These are phyloP conservation scores for Iris macrosiphon DNA, from an alignment of 106 monocot species.

Conservation along the genomic window DNA sequence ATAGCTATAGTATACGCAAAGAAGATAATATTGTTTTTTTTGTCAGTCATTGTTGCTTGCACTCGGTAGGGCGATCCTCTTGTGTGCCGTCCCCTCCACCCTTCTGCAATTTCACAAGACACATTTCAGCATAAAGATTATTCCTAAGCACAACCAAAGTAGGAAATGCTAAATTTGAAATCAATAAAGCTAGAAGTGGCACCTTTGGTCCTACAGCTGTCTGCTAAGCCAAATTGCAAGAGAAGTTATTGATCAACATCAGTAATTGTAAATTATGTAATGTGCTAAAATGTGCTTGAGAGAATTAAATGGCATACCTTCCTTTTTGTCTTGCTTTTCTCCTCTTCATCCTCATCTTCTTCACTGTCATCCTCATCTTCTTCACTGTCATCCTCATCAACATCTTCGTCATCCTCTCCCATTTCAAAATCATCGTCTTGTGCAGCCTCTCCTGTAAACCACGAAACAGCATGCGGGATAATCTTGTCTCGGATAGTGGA, in stretches of 20 bases:
- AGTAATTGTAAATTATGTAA: no score
- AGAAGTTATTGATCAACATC: no score
- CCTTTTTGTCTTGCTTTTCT: constrained; percentile 17
- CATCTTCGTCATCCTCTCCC: constrained; percentile 27
- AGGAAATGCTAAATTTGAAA: no score
- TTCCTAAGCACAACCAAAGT: no score
- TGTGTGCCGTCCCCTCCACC: neutral
- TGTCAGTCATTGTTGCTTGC: constrained; percentile 11
- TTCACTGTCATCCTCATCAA: constrained; percentile 23
- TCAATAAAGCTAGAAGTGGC: no score
- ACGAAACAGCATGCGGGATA: constrained; percentile 78
- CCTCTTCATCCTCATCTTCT: constrained; percentile 32
- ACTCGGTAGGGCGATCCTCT: constrained; percentile 6
- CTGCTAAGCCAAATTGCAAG: no score
- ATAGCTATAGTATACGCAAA: no score
- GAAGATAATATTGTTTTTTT: no score
- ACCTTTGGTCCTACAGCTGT: no score
- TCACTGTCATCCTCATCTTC: constrained; percentile 37
- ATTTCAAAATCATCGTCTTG: constrained; percentile 42
- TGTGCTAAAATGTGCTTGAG: no score
- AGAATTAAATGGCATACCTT: no score
- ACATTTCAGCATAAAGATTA: neutral
- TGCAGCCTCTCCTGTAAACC: constrained; percentile 79
- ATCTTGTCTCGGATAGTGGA: constrained; percentile 79
- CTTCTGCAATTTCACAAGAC: constrained; percentile 1